Conservation (phyloP, 768 basidiomycete genomes). For the Rhizopogon vulgaris region DNA sequence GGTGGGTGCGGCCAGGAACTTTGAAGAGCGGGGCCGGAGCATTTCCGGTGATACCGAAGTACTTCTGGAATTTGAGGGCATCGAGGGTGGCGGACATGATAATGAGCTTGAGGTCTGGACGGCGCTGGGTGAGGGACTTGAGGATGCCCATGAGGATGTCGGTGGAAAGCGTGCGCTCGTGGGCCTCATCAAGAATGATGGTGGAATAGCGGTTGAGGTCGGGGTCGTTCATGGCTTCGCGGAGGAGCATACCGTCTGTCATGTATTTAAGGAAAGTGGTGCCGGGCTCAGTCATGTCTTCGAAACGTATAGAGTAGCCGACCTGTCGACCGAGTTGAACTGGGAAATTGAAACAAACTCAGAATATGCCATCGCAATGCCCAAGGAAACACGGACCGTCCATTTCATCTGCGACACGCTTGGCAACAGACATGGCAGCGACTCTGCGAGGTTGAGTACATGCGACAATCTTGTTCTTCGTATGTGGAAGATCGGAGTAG, state of each 20-base stretch:
- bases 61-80: constrained; percentile 93
- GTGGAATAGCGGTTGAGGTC: constrained; percentile 87
- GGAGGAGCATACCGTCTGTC: constrained; percentile 99
- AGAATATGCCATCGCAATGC: background rate
- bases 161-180: constrained; percentile 95
- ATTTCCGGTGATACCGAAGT: constrained; percentile 54
- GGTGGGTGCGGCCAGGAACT: constrained; percentile 89
- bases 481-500: constrained; percentile 89
- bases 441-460: constrained; percentile 97
- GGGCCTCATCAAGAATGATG: constrained; percentile 97
- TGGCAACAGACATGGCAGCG: constrained; percentile 96
- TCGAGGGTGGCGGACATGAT: constrained; percentile 99
- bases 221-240: constrained; percentile 97
- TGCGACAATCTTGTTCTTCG: constrained; percentile 84
- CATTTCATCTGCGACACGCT: constrained; percentile 99
- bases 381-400: constrained; percentile 58
- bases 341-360: constrained; percentile 23
- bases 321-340: constrained; percentile 92
- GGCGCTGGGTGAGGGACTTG: constrained; percentile 74
- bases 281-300: constrained; percentile 77
- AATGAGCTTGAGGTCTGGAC: constrained; percentile 91
- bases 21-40: constrained; percentile 74
- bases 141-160: constrained; percentile 98
- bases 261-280: constrained; percentile 97
- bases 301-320: constrained; percentile 97